Evolutionary conservation across 441 rosid species (phyloP).

Genomic region (Eutrema salsugineum): DNA sequence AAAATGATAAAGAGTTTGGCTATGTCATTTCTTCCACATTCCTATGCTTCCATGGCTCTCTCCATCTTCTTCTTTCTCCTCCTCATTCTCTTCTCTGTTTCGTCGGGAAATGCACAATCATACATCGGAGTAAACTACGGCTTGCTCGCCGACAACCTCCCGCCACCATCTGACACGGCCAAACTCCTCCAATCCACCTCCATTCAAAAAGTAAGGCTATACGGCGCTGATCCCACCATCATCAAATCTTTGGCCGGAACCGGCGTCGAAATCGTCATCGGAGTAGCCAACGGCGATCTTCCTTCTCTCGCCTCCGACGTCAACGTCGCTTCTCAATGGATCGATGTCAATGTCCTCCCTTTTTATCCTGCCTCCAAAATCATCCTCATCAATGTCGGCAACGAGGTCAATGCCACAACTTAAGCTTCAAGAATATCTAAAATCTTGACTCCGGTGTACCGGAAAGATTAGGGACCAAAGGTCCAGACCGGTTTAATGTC

Average conservation of each 20-base stretch:
- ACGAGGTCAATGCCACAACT: conserved; percentile 51
- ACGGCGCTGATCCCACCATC: conserved; percentile 78
- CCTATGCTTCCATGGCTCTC: conserved; percentile 9
- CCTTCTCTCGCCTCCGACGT: conserved; percentile 78
- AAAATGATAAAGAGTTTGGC: too few species aligned
- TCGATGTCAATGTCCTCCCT: conserved; percentile 67
- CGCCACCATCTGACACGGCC: conserved; percentile 76
- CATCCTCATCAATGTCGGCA: conserved; percentile 77
- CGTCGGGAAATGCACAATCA: conserved; percentile 50
- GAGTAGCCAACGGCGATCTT: conserved; percentile 74
- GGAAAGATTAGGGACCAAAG: too few species aligned
- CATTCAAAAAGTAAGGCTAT: conserved; percentile 71
- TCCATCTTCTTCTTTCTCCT: neutral
- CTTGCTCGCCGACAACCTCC: conserved; percentile 78
- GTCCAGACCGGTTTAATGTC: too few species aligned
- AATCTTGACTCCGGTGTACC: too few species aligned
- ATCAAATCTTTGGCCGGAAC: conserved; percentile 76
- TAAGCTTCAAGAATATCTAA: too few species aligned
- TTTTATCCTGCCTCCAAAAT: conserved; percentile 79
- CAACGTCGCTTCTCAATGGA: conserved; percentile 73
- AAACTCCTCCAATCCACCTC: conserved; percentile 75
- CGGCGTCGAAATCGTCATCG: conserved; percentile 73
- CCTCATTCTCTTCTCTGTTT: neutral
- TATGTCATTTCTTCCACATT: neutral
- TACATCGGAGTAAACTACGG: conserved; percentile 91